A percentile compares a stretch with the other conserved stretches of the same genome.
Conservation (phyloP, 2,329 filamentous ascomycete species). For the Aureobasidium lini region DNA sequence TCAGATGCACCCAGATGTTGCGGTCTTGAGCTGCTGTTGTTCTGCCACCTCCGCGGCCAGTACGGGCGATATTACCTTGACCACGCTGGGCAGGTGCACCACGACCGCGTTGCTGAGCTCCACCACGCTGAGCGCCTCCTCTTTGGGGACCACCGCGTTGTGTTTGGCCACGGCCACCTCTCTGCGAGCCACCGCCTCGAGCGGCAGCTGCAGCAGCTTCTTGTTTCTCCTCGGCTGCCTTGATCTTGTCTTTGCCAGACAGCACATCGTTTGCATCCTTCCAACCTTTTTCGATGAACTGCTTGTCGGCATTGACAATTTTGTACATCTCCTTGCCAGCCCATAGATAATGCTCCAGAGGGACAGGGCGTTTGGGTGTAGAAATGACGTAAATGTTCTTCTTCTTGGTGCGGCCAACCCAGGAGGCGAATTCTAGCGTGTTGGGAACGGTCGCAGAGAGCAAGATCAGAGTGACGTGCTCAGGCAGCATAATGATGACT, state of each 20-base stretch:
- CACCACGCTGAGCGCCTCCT: conserved; percentile 41
- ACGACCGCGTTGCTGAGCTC: conserved; percentile 46
- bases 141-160: conserved; percentile 44
- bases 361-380: conserved; percentile 88
- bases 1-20: conserved; percentile 92
- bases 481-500: conserved; percentile 98
- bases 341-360: conserved; percentile 94
- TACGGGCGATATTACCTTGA: conserved; percentile 80
- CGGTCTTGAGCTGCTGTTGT: conserved; percentile 90
- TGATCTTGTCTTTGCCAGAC: conserved; percentile 72
- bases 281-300: conserved; percentile 87
- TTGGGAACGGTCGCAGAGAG: conserved; percentile 96
- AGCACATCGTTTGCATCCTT: conserved; percentile 82
- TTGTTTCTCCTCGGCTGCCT: conserved; percentile 43
- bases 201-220: conserved; percentile 40
- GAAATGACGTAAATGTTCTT: conserved; percentile 99
- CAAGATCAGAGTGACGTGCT: conserved; percentile 91
- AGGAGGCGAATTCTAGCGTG: conserved; percentile 94
- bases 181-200: conserved; percentile 41
- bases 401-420: conserved; percentile 96
- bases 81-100: conserved; percentile 50
- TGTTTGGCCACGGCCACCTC: conserved; percentile 45
- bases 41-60: conserved; percentile 75
- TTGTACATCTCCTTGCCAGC: conserved; percentile 87
- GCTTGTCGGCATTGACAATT: conserved; percentile 89